Evolutionary conservation across 2,329 filamentous ascomycete genomes (phyloP).

Genomic region (Sporothrix curviconia): DNA sequence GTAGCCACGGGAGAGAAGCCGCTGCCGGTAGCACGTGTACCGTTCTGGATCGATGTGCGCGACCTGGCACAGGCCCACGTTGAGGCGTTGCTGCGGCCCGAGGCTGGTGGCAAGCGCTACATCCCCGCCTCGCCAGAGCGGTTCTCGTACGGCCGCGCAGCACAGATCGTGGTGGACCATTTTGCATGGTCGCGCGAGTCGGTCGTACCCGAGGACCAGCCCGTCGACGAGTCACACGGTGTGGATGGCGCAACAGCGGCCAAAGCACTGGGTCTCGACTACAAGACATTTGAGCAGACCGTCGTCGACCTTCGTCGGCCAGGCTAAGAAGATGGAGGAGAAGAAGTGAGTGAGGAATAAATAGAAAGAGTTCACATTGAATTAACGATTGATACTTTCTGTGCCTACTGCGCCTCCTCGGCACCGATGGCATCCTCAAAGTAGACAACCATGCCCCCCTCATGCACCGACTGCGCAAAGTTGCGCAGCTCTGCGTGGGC

Average conservation of each 20-base stretch:
- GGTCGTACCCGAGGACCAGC: slow-evolving; percentile 5
- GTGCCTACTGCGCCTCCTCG: background rate
- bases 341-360: background rate
- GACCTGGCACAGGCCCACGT: slow-evolving; percentile 12
- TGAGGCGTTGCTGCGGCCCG: slow-evolving; percentile 6
- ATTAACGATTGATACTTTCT: background rate
- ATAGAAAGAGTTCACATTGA: background rate
- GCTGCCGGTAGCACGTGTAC: slow-evolving; percentile 12
- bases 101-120: slow-evolving; percentile 23
- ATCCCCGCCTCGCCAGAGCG: slow-evolving; percentile 32
- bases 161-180: slow-evolving; percentile 34
- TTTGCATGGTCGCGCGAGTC: slow-evolving; percentile 31
- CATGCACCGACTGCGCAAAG: slow-evolving; percentile 28
- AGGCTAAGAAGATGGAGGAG: background rate
- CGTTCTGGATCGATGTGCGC: slow-evolving; percentile 14
- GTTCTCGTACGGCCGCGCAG: slow-evolving; percentile 41
- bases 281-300: slow-evolving; percentile 13
- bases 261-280: slow-evolving; percentile 6
- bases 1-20: slow-evolving; percentile 18
- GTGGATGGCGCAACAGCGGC: slow-evolving; percentile 14
- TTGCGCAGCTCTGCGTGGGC: slow-evolving; percentile 38
- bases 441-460: slow-evolving; percentile 20
- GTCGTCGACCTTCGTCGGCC: slow-evolving; percentile 11
- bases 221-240: slow-evolving; percentile 12
- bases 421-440: slow-evolving; percentile 7